Base-by-base conservation (phyloP, 176 grass and related monocot species). In the Elymus sibiricus region DNA sequence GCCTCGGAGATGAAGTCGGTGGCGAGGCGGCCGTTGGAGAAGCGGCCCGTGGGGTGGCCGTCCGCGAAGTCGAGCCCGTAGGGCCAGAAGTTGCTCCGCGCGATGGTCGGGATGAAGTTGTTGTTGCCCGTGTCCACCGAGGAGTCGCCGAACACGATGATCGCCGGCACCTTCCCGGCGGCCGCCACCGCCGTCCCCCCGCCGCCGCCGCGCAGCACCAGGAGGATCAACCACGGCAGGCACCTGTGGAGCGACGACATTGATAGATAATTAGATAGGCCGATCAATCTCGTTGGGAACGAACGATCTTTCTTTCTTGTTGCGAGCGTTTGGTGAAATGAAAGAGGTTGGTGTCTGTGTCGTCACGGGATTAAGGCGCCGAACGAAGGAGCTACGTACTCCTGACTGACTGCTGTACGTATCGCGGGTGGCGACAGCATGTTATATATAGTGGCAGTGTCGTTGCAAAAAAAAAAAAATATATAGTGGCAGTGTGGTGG, bases 51-150 rank as follows among this genome's bases (percentile, higher is more conserved):
- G n/a, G 94, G 83, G 38, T 55, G 39, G 5, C 91, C 79, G 42
- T 80, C 70, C 14, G 43, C 26, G 84, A 87, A 94, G 83, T 97
- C 95, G 22, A 56, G 35, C 0, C 95, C 95, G 72, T 97, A 94
- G 0, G 95, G 95, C 53, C 49, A 83, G 83, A 97, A 97, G 85
- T 97, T 92, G 86, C 92, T 92, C 67, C 86, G 86, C 8, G 89
- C 80, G 38, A 87, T 47, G 13, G 95, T 97, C 26, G 75, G 56
- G 62, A 97, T 84, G 78, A 70, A 76, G 78, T 97, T 94, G 90
- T 97, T 97, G 83, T 97, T 97, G 56, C 95, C 95, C 14, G 90
- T 53, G 85, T 97, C 92, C 17, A 97, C 90, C 25, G 91, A 90
- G 13, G 95, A 97, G 88, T 97, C 94, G 6, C 94, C 94, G 16